These are phyloP conservation scores for Phytophthora boehmeriae DNA, from an alignment of 352 stramenopile genomes.

Conservation along the genomic window DNA sequence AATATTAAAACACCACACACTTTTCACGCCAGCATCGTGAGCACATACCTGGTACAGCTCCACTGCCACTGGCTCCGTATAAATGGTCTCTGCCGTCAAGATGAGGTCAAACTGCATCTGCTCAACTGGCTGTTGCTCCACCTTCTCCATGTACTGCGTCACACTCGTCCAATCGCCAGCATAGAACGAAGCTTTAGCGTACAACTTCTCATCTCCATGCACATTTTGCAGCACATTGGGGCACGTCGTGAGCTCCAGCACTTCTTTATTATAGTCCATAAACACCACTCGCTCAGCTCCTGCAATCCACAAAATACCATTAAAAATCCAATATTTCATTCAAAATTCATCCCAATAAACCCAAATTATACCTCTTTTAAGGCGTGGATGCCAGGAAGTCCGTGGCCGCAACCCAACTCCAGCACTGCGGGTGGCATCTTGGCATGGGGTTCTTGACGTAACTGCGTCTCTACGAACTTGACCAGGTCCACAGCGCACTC, in stretches of 20 bases:
- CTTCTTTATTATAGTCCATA: constrained; percentile 90
- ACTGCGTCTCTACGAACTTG: constrained; percentile 43
- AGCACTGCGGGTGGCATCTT: constrained; percentile 49
- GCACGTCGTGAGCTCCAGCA: constrained; percentile 84
- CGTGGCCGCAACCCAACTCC: constrained; percentile 84
- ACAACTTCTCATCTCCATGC: constrained; percentile 20
- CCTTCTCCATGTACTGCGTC: constrained; percentile 50
- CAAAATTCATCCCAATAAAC: not conserved
- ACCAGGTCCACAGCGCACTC: constrained; percentile 83
- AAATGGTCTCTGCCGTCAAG: constrained; percentile 86
- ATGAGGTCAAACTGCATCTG: constrained; percentile 76
- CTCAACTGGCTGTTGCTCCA: constrained; percentile 36
- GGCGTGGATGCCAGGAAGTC: constrained; percentile 76
- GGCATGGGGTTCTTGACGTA: constrained; percentile 16
- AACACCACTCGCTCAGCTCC: constrained; percentile 73
- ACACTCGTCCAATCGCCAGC: constrained; percentile 78
- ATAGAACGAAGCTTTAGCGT: constrained; percentile 65
- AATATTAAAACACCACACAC: constrained; percentile 5
- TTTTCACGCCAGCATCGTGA: not conserved
- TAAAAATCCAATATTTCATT: not conserved
- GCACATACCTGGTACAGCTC: constrained; percentile 67
- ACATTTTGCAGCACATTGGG: constrained; percentile 76
- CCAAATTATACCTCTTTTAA: constrained; percentile 49
- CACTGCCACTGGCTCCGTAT: constrained; percentile 76
- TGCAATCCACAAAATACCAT: constrained; percentile 15